Evolutionary conservation across 2,329 filamentous ascomycete genomes (phyloP).

Genomic region (Celoporthe dispersa): DNA sequence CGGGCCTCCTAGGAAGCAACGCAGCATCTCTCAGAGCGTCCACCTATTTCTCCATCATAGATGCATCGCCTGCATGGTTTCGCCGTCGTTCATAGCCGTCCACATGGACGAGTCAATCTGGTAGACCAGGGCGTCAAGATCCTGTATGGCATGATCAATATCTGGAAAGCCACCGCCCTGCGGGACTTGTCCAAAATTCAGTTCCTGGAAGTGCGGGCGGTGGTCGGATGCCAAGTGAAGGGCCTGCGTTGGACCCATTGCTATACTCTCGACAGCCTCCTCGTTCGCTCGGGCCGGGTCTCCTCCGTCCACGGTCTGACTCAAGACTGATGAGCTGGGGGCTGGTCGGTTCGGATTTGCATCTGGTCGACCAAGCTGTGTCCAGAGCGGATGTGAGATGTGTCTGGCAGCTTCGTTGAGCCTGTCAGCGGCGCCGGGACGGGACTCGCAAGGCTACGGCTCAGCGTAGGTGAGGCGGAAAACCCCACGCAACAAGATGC

Average conservation of each 20-base stretch:
- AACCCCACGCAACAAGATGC: not conserved
- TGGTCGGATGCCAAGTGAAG: not conserved
- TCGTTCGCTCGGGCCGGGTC: not conserved
- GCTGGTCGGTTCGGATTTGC: not conserved
- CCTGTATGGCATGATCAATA: not conserved
- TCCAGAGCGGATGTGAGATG: not conserved
- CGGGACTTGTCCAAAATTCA: not conserved
- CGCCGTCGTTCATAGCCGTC: conserved; percentile 33
- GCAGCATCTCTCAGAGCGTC: not conserved
- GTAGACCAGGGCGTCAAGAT: not conserved
- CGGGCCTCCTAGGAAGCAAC: too few species aligned
- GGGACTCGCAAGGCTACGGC: not conserved
- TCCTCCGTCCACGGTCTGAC: not conserved
- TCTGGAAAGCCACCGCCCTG: not conserved
- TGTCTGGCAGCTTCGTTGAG: not conserved
- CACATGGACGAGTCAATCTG: not conserved
- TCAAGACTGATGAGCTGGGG: not conserved
- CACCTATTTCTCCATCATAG: not conserved
- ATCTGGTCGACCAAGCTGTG: not conserved
- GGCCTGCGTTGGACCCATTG: not conserved
- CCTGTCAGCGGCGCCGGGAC: not conserved
- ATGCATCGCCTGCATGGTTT: not conserved
- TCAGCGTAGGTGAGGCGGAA: not conserved
- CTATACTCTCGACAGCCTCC: not conserved
- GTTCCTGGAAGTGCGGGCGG: not conserved